Evolutionary conservation across 441 rosid genomes (phyloP).

Genomic region (Erysimum cheiri): DNA sequence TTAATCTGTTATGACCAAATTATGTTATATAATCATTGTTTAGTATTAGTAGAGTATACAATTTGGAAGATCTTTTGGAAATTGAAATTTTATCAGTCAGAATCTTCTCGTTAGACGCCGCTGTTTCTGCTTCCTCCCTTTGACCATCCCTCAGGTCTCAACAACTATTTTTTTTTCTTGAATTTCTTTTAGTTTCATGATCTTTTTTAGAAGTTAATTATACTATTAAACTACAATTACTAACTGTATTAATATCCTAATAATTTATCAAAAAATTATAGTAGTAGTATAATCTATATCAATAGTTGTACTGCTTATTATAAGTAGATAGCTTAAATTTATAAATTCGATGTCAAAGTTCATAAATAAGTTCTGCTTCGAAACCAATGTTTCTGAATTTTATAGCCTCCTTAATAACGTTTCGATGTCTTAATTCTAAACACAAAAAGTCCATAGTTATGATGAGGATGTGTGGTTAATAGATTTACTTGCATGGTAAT

Average conservation of each 20-base stretch:
- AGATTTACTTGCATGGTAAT: too few relatives aligned
- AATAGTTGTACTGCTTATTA: too few relatives aligned
- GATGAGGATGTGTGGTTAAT: too few relatives aligned
- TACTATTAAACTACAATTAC: neutral
- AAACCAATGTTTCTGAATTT: too few relatives aligned
- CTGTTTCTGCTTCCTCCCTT: conserved; percentile 34
- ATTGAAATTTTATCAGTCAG: conserved; percentile 37
- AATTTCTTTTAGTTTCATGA: neutral
- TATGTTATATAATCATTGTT: neutral
- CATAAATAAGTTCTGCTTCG: too few relatives aligned
- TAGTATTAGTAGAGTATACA: conserved; percentile 5
- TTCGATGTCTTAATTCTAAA: too few relatives aligned
- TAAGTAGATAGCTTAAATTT: too few relatives aligned
- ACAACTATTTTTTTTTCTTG: neutral
- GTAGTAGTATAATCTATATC: too few relatives aligned
- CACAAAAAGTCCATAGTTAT: too few relatives aligned
- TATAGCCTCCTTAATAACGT: too few relatives aligned
- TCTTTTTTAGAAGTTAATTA: neutral
- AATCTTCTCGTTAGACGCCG: conserved; percentile 50
- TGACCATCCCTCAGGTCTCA: conserved; percentile 28
- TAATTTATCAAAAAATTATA: too few relatives aligned
- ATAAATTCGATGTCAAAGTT: too few relatives aligned
- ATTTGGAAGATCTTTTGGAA: conserved; percentile 30
- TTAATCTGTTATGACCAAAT: neutral
- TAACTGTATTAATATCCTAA: neutral